Conservation (phyloP, 257 asterid species). For the Penstemon davidsonii region DNA sequence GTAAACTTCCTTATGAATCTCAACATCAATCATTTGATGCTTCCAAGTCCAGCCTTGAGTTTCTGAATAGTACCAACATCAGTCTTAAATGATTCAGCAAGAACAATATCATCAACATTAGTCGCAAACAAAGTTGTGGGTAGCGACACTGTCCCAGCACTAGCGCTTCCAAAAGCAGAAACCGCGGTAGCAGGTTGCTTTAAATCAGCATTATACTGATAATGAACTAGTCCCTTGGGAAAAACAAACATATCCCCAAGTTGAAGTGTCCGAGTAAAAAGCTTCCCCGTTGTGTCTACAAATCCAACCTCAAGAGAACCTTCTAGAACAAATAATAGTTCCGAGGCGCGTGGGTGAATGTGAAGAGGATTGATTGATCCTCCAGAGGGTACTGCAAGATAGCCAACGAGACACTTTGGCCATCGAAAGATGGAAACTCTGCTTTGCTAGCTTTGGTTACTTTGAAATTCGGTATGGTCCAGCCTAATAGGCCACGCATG, state of each 20-base stretch:
- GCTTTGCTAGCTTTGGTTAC: conserved; percentile 36
- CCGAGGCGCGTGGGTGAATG: conserved; percentile 54
- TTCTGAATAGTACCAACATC: conserved; percentile 29
- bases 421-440: conserved; percentile 44
- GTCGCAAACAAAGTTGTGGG: conserved; percentile 33
- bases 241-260: conserved; percentile 48
- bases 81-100: conserved; percentile 40
- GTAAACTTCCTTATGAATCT: too few relatives aligned
- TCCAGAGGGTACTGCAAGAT: conserved; percentile 36
- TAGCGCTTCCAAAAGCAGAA: conserved; percentile 42
- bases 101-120: conserved; percentile 32
- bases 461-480: conserved; percentile 20
- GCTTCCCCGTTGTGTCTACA: conserved; percentile 36
- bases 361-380: conserved; percentile 47
- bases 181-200: conserved; percentile 31
- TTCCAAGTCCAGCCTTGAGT: conserved; percentile 22
- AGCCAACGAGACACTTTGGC: conserved; percentile 45
- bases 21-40: too few relatives aligned
- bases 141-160: conserved; percentile 44
- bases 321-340: conserved; percentile 39
- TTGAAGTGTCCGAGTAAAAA: conserved; percentile 40
- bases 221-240: conserved; percentile 56
- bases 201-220: conserved; percentile 33
- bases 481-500: conserved; percentile 28
- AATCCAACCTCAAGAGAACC: conserved; percentile 46